These are phyloP conservation scores for Amanita jacksonii DNA, from an alignment of 768 basidiomycete species.

Conservation along the genomic window DNA sequence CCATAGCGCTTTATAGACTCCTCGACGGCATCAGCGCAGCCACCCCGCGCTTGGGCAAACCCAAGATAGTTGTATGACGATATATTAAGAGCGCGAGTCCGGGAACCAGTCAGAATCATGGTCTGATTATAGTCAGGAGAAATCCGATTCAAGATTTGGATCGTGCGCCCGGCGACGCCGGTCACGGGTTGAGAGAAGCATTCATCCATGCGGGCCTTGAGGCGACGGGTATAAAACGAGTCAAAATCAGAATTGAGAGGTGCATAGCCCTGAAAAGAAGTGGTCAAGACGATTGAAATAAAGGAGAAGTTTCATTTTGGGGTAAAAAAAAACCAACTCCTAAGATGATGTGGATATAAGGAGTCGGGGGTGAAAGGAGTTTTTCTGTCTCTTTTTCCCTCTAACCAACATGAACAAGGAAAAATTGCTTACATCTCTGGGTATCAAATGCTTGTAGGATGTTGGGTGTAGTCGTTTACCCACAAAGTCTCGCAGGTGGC, in stretches of 20 bases:
- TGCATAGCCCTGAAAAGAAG: slow-evolving; percentile 70
- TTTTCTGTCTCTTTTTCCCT: background rate
- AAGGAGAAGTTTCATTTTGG: too few relatives aligned
- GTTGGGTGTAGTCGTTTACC: slow-evolving; percentile 72
- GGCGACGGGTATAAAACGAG: slow-evolving; percentile 95
- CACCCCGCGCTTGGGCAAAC: slow-evolving; percentile 88
- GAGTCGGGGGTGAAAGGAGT: background rate
- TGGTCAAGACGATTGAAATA: slow-evolving; percentile 5
- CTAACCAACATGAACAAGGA: slow-evolving; percentile 2
- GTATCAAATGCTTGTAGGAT: slow-evolving; percentile 74
- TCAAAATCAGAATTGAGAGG: slow-evolving; percentile 97
- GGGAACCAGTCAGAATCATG: slow-evolving; percentile 65
- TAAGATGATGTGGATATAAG: slow-evolving; percentile 4
- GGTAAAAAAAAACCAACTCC: slow-evolving; percentile 8
- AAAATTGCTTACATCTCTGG: slow-evolving; percentile 59
- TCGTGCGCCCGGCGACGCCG: slow-evolving; percentile 92
- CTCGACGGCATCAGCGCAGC: slow-evolving; percentile 92
- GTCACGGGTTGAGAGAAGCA: slow-evolving; percentile 91
- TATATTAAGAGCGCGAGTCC: slow-evolving; percentile 88
- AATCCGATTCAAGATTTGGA: slow-evolving; percentile 74
- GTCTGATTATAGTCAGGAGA: slow-evolving; percentile 77
- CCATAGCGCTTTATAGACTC: slow-evolving; percentile 77
- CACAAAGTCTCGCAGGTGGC: slow-evolving; percentile 91
- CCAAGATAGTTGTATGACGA: slow-evolving; percentile 99
- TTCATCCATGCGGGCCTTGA: slow-evolving; percentile 91